These are phyloP conservation scores for Claviceps purpurea DNA, from an alignment of 2,329 filamentous ascomycete genomes.

Conservation along the genomic window DNA sequence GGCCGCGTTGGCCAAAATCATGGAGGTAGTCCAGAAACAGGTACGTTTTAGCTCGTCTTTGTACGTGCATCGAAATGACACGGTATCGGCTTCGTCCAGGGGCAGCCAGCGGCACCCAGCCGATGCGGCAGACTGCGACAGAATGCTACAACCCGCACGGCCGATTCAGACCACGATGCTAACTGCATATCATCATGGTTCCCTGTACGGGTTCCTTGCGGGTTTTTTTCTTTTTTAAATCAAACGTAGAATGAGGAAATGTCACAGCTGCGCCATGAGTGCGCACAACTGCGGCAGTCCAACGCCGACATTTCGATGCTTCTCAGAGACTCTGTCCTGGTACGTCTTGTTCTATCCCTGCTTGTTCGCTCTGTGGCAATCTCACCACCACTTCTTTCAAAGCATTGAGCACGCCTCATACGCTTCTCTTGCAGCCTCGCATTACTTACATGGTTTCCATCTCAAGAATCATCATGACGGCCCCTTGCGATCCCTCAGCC, in stretches of 20 bases:
- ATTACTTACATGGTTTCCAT: background rate
- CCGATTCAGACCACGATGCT: background rate
- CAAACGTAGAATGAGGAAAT: slow-evolving; percentile 11
- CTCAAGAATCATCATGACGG: slow-evolving; percentile 4
- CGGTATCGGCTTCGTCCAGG: slow-evolving; percentile 2
- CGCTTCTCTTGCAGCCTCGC: background rate
- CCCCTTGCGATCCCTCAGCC: slow-evolving; percentile 7
- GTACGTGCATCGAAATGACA: background rate
- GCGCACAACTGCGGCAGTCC: slow-evolving; percentile 12
- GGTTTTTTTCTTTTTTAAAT: background rate
- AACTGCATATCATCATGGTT: background rate
- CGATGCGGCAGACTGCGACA: background rate
- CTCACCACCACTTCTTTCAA: background rate
- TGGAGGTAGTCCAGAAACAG: slow-evolving; percentile 12
- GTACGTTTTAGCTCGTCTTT: slow-evolving; percentile 4
- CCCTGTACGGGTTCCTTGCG: no score
- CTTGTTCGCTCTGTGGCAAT: background rate
- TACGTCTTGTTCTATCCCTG: slow-evolving; percentile 4
- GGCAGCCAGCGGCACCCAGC: background rate
- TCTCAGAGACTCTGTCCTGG: slow-evolving; percentile 11
- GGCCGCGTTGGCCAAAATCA: slow-evolving; percentile 10
- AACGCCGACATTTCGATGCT: slow-evolving; percentile 12
- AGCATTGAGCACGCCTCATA: background rate
- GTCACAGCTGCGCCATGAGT: slow-evolving; percentile 12
- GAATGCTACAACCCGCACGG: background rate